Evolutionary conservation across 2,329 filamentous ascomycete genomes (phyloP).

Genomic region (Fusarium graminum): DNA sequence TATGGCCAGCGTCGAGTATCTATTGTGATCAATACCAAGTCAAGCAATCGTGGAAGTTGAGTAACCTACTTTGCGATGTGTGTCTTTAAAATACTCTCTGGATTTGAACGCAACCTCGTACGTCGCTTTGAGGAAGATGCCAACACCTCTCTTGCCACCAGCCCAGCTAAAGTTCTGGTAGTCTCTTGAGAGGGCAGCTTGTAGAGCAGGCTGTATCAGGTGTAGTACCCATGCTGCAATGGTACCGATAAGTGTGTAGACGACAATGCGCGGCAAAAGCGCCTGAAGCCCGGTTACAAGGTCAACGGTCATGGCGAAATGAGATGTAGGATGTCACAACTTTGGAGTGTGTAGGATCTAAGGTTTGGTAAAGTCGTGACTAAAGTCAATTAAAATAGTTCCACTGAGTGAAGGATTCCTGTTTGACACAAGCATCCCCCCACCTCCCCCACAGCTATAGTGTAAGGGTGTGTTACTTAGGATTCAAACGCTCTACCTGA

Average conservation of each 20-base stretch:
- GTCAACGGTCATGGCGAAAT: slow-evolving; percentile 6
- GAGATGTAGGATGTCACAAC: not conserved
- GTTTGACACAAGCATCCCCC: not conserved
- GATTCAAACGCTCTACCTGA: not conserved
- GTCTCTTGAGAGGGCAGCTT: slow-evolving; percentile 19
- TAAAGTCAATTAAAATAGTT: not conserved
- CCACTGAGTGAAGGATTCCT: not conserved
- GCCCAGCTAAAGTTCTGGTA: slow-evolving; percentile 28
- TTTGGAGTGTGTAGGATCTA: not conserved
- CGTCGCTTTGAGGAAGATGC: slow-evolving; percentile 20
- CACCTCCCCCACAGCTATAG: not conserved
- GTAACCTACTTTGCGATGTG: slow-evolving; percentile 8
- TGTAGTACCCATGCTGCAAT: slow-evolving; percentile 26
- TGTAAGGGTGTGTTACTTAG: slow-evolving; percentile 7
- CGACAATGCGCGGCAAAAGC: slow-evolving; percentile 16
- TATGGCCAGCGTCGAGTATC: slow-evolving; percentile 28
- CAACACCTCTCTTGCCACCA: slow-evolving; percentile 25
- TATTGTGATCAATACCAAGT: not conserved
- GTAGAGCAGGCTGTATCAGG: slow-evolving; percentile 22
- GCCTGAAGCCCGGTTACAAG: not conserved
- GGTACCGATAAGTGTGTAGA: slow-evolving; percentile 20
- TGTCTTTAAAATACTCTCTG: slow-evolving; percentile 20
- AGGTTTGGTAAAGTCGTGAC: not conserved
- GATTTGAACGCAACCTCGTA: slow-evolving; percentile 27
- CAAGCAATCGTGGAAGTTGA: fast-evolving